Conservation (phyloP, 495 filamentous ascomycete species). For the Aspergillus incahuasiensis region DNA sequence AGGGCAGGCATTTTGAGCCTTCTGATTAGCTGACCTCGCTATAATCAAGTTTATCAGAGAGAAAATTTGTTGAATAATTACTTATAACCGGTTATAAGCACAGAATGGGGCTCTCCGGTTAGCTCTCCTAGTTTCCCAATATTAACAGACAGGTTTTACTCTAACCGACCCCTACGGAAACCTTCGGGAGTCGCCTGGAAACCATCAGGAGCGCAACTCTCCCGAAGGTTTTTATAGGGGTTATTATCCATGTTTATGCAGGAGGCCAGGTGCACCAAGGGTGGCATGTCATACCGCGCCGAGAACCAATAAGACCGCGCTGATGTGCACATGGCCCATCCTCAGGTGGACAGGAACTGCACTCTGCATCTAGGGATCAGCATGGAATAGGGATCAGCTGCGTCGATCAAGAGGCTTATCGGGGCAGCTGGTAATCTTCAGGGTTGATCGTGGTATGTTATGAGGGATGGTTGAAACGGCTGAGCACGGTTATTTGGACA, state of each 20-base stretch:
- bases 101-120: no score
- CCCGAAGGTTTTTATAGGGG: no score
- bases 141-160: no score
- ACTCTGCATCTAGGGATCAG: neutral
- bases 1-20: no score
- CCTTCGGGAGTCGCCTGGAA: no score
- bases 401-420: neutral
- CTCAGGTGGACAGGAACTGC: neutral
- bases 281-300: neutral
- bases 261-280: neutral
- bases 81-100: no score
- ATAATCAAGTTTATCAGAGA: no score
- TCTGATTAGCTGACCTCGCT: no score
- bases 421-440: neutral
- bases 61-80: no score
- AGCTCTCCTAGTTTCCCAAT: no score
- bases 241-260: neutral
- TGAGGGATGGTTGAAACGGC: neutral
- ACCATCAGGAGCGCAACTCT: no score
- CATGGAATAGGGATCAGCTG: neutral
- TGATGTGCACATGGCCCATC: conserved; percentile 4
- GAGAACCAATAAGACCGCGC: neutral
- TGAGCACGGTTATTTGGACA: neutral
- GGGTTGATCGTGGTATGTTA: neutral
- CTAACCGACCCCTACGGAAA: no score